Conservation (phyloP, 2,329 filamentous ascomycete species). For the Xylariaceae sp. region DNA sequence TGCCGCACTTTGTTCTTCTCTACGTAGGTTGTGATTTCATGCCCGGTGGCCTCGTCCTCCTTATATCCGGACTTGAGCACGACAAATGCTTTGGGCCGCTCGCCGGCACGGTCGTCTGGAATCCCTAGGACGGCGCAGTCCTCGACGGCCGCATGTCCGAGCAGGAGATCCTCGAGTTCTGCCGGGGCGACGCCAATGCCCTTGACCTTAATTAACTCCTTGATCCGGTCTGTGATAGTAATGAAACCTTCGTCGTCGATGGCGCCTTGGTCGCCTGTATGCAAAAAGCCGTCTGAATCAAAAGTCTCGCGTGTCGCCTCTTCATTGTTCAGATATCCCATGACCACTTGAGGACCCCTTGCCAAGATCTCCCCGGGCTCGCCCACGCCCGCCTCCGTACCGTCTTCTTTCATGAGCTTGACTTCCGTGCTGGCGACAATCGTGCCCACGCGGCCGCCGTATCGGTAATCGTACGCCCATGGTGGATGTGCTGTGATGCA, state of each 20-base stretch:
- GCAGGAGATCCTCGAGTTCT: constrained; percentile 57
- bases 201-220: constrained; percentile 65
- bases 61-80: constrained; percentile 36
- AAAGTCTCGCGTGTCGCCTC: constrained; percentile 34
- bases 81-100: constrained; percentile 53
- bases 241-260: constrained; percentile 52
- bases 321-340: constrained; percentile 43
- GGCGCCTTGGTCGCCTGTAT: constrained; percentile 53
- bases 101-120: constrained; percentile 49
- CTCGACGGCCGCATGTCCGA: constrained; percentile 50
- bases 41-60: constrained; percentile 29
- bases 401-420: constrained; percentile 50
- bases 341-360: constrained; percentile 43
- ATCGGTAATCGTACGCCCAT: constrained; percentile 49
- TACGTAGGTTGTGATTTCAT: constrained; percentile 45
- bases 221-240: constrained; percentile 56
- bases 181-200: constrained; percentile 58
- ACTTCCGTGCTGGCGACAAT: constrained; percentile 55
- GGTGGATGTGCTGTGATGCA: constrained; percentile 59
- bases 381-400: constrained; percentile 45
- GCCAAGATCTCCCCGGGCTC: constrained; percentile 47
- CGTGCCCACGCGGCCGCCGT: constrained; percentile 50
- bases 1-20: constrained; percentile 48
- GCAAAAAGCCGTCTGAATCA: constrained; percentile 35
- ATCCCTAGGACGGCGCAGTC: constrained; percentile 53